phyloP scores from a whole-genome alignment of 1,139 yeast genomes.

The Blastobotrys capitulatus region DNA sequence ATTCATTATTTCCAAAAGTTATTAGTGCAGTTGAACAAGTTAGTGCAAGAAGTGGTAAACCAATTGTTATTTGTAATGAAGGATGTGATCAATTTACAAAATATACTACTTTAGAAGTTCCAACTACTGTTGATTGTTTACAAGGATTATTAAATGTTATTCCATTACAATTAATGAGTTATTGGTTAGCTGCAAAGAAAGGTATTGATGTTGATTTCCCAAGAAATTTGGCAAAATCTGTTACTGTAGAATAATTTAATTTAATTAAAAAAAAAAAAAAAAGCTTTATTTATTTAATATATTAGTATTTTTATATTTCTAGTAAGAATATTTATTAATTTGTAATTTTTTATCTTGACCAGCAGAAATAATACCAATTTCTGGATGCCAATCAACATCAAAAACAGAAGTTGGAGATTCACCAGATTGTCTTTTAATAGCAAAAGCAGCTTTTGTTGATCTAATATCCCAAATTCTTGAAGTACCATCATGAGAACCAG shows the following conservation, averaged over 20 bases:
- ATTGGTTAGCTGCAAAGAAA: constrained; percentile 93
- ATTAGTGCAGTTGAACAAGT: constrained; percentile 96
- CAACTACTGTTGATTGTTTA: constrained; percentile 92
- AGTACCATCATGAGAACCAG: constrained; percentile 94
- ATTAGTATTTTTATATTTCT: neutral
- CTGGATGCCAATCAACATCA: constrained; percentile 78
- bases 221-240: constrained; percentile 96
- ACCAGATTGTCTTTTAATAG: constrained; percentile 64
- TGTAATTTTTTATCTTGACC: constrained; percentile 93
- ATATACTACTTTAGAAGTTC: constrained; percentile 67
- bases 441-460: constrained; percentile 76
- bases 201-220: constrained; percentile 99
- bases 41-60: constrained; percentile 95
- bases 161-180: constrained; percentile 93
- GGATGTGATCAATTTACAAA: constrained; percentile 51
- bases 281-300: neutral
- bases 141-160: constrained; percentile 94
- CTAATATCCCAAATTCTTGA: constrained; percentile 95
- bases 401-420: constrained; percentile 55
- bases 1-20: constrained; percentile 92
- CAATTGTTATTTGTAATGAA: constrained; percentile 88
- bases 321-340: constrained; percentile 43
- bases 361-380: constrained; percentile 83
- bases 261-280: neutral
- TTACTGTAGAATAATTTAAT: constrained; percentile 71